A percentile compares a stretch with the other conserved stretches of the same genome.
Conservation (phyloP, 2,329 filamentous ascomycete genomes). For the Paecilomyces niveus region DNA sequence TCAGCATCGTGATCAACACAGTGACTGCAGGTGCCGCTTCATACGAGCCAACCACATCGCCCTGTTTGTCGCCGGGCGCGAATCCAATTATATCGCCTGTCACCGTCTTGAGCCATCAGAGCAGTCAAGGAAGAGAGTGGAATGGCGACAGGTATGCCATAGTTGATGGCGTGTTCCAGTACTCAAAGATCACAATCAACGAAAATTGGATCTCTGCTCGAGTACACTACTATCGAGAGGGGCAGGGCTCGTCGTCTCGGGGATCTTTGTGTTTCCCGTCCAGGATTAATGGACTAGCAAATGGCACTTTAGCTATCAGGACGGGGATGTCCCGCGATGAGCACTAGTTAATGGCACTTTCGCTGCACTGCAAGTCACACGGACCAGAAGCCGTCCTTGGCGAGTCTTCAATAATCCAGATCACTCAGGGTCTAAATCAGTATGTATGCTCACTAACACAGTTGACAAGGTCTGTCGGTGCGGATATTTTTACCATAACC, state of each 20-base stretch:
- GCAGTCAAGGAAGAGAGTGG: background rate
- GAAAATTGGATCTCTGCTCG: background rate
- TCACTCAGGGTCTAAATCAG: background rate
- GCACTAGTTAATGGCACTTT: background rate
- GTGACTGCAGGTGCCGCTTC: background rate
- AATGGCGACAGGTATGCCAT: background rate
- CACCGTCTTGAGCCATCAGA: background rate
- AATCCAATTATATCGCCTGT: background rate
- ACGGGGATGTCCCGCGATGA: background rate
- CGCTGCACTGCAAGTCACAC: background rate
- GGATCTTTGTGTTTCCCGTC: background rate
- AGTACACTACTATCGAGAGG: background rate
- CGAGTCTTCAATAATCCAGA: background rate
- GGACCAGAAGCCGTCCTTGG: background rate
- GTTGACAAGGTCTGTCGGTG: too few species aligned
- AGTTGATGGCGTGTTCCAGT: background rate
- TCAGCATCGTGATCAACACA: background rate
- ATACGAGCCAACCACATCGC: background rate
- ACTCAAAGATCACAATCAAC: background rate
- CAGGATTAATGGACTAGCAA: background rate
- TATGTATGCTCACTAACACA: too few species aligned
- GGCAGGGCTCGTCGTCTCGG: background rate
- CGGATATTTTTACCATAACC: too few species aligned
- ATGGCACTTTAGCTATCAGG: background rate
- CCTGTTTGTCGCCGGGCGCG: background rate